A percentile compares a stretch with the other conserved stretches of the same genome.
phyloP scores from a whole-genome alignment of 78 protist species.

The Dictyostelium purpureum region DNA sequence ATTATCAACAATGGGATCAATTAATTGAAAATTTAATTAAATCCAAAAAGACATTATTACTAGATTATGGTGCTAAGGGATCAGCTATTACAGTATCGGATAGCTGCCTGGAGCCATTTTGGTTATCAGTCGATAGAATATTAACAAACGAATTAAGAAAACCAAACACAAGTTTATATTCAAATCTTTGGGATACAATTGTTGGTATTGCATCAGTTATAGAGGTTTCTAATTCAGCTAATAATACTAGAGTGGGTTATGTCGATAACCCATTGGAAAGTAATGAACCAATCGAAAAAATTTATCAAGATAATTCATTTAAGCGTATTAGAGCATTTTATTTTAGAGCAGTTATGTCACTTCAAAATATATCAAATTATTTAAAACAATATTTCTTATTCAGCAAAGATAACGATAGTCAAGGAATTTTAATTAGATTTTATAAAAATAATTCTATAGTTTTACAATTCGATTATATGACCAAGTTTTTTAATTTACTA shows the following conservation, averaged over 20 bases:
- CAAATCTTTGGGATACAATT: not conserved
- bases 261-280: not conserved
- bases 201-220: not conserved
- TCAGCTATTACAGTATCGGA: constrained; percentile 29
- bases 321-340: not conserved
- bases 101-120: constrained; percentile 13
- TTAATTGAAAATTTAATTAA: constrained; percentile 5
- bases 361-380: not conserved
- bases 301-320: not conserved
- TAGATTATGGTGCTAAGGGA: constrained; percentile 62
- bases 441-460: not conserved
- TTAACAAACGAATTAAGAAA: not conserved
- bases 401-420: not conserved
- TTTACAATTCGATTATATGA: constrained; percentile 3
- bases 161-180: not conserved
- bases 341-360: not conserved
- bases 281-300: not conserved
- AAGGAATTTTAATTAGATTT: not conserved
- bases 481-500: not conserved
- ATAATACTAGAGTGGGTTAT: too few species aligned
- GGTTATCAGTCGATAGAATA: constrained; percentile 19
- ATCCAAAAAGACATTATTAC: not conserved
- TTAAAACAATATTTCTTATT: not conserved
- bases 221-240: not conserved
- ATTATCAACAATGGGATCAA: constrained; percentile 1